A percentile compares a stretch with the other conserved stretches of the same genome.
Evolutionary conservation across 1,284 basidiomycete genomes (phyloP).

Genomic region (Melanopsichium pennsylvanicum): DNA sequence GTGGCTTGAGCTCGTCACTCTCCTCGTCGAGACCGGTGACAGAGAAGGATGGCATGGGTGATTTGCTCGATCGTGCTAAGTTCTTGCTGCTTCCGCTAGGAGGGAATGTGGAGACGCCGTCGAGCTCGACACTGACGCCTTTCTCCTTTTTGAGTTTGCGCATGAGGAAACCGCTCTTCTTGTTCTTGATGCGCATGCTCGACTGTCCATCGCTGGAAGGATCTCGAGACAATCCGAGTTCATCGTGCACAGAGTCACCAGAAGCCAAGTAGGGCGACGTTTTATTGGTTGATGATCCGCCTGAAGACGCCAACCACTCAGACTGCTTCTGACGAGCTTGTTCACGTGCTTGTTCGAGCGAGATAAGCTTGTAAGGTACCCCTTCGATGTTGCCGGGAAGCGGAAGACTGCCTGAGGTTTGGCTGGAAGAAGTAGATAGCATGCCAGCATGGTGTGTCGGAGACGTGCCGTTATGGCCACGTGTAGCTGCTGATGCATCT

Average conservation of each 20-base stretch:
- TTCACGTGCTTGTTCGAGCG: slow-evolving; percentile 52
- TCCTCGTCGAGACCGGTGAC: slow-evolving; percentile 33
- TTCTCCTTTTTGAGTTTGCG: slow-evolving; percentile 57
- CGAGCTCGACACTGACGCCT: slow-evolving; percentile 32
- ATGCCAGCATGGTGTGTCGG: slow-evolving; percentile 1
- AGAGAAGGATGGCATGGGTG: slow-evolving; percentile 45
- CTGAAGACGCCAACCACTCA: slow-evolving; percentile 38
- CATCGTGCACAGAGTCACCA: slow-evolving; percentile 16
- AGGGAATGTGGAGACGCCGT: slow-evolving; percentile 36
- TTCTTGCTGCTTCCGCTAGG: slow-evolving; percentile 24
- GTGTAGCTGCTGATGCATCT: slow-evolving; percentile 2
- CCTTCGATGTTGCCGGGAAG: slow-evolving; percentile 48
- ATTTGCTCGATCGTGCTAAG: slow-evolving; percentile 11
- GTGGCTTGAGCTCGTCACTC: slow-evolving; percentile 17
- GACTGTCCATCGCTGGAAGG: slow-evolving; percentile 20
- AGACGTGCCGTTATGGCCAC: slow-evolving; percentile 3
- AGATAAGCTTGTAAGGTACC: slow-evolving; percentile 59
- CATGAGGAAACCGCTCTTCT: slow-evolving; percentile 56
- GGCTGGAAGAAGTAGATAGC: slow-evolving; percentile 23
- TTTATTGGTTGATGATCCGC: background rate
- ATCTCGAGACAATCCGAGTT: slow-evolving; percentile 25
- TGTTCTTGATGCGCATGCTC: slow-evolving; percentile 47
- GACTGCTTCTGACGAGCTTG: slow-evolving; percentile 44
- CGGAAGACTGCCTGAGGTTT: slow-evolving; percentile 30
- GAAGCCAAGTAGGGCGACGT: slow-evolving; percentile 13